Conservation (phyloP, 2,329 filamentous ascomycete species). For the Monosporascus sp. region DNA sequence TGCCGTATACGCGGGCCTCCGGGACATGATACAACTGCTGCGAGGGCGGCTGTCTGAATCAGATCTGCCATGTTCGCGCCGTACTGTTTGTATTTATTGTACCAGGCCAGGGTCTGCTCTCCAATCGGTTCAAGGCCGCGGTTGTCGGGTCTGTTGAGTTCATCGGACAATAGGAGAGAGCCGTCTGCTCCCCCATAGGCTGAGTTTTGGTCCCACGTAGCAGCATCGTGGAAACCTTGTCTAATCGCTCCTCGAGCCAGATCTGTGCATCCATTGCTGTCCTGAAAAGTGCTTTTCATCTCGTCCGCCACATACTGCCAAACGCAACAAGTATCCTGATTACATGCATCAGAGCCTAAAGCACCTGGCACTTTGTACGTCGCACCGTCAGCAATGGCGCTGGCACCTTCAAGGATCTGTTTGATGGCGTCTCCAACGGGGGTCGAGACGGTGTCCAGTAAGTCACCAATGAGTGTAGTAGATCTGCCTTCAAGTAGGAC, state of each 20-base stretch:
- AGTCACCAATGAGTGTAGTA: slow-evolving; percentile 17
- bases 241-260: slow-evolving; percentile 39
- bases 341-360: slow-evolving; percentile 19
- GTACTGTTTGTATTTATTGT: slow-evolving; percentile 30
- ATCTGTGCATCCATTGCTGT: slow-evolving; percentile 29
- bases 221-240: slow-evolving; percentile 42
- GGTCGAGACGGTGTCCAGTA: slow-evolving; percentile 7
- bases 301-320: slow-evolving; percentile 34
- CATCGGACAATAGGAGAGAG: slow-evolving; percentile 34
- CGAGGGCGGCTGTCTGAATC: slow-evolving; percentile 42
- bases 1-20: slow-evolving; percentile 44
- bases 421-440: slow-evolving; percentile 15
- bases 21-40: slow-evolving; percentile 45
- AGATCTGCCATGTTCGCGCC: slow-evolving; percentile 47
- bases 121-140: slow-evolving; percentile 39
- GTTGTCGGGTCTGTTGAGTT: slow-evolving; percentile 36
- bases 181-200: slow-evolving; percentile 40
- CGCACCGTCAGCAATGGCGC: slow-evolving; percentile 8
- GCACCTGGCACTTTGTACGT: slow-evolving; percentile 15
- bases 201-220: slow-evolving; percentile 32
- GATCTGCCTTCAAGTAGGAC: slow-evolving; percentile 12
- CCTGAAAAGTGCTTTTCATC: slow-evolving; percentile 29
- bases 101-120: slow-evolving; percentile 30
- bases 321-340: slow-evolving; percentile 28
- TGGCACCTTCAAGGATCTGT: slow-evolving; percentile 13